Base-by-base conservation (phyloP, 2,329 filamentous ascomycete species). In the Aureobasidium sp. region DNA sequence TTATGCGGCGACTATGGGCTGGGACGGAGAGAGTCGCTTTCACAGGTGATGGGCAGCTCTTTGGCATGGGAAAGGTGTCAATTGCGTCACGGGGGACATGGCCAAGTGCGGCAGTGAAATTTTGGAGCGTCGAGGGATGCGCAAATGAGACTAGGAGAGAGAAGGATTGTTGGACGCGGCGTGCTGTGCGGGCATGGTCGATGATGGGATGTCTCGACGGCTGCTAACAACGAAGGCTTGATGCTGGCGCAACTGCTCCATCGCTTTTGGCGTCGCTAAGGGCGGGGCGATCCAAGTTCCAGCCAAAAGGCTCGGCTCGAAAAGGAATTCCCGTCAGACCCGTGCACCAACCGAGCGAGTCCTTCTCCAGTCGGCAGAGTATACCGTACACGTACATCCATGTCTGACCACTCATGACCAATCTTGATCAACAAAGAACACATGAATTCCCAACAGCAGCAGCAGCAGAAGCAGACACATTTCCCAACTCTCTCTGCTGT, bases 11-110 rank as follows among this genome's bases (percentile, higher is more conserved):
- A 52, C 23, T 12, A 23, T 26, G 50, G 26, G 13, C 48, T 9
- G 34, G 34, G n/a, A 8, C 12, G n/a, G 34, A 13, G 5, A 9
- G 32, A 17, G 36, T 41, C 37, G 52, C 52, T 29, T 55, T 55
- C 52, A 32, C 36, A 48, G 39, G 39, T 36, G 39, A 17, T 47
- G 55, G 55, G 15, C 42, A 47, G 42, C 20, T 48, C 32, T 27
- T 32, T 15, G 46, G 46, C 46, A 48, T 48, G 46, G 46, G 26
- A 5, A 13, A 29, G n/a, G 12, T 29, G 46, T 50, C 57, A 51
- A 60, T 50, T 41, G 57, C 57, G 57, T 60, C 57, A 60, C 57
- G 34, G 34, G 57, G 57, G 20, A 60, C 57, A 60, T 60, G 57
- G 46, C 57, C 56, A 23, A 13, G 41, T 37, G 10, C 29, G 32